Conservation (phyloP, 1,284 basidiomycete genomes). For the Meripilus lineatus region DNA sequence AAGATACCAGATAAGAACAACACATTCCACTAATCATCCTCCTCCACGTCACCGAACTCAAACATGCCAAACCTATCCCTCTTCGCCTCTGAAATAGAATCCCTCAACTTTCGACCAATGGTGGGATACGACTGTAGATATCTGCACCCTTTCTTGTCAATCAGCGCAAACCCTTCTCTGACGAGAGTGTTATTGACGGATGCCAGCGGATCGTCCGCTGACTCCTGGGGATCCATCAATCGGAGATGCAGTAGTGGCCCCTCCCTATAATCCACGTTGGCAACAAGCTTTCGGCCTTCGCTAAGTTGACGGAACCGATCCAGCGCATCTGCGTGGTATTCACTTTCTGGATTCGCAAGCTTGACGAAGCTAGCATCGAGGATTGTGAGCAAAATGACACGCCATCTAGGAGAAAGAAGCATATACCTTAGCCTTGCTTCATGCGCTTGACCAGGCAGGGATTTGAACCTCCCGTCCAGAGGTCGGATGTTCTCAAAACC, state of each 20-base stretch:
- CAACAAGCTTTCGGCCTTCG: constrained; percentile 86
- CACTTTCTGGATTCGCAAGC: constrained; percentile 70
- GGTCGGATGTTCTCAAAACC: constrained; percentile 75
- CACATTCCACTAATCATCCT: constrained; percentile 44
- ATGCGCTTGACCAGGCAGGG: constrained; percentile 79
- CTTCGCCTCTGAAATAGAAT: constrained; percentile 65
- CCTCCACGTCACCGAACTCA: constrained; percentile 82
- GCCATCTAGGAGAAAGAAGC: neutral
- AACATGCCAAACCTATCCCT: constrained; percentile 79
- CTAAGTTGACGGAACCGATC: constrained; percentile 81
- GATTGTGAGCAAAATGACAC: neutral
- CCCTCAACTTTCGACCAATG: constrained; percentile 62
- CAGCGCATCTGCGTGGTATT: constrained; percentile 81
- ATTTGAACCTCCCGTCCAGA: constrained; percentile 81
- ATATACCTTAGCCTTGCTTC: constrained; percentile 72
- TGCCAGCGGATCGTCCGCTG: constrained; percentile 64
- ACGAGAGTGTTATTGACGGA: constrained; percentile 84
- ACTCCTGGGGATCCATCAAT: constrained; percentile 80
- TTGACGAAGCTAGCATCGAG: constrained; percentile 71
- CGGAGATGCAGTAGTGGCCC: constrained; percentile 67
- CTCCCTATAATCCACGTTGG: constrained; percentile 85
- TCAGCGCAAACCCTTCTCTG: constrained; percentile 71
- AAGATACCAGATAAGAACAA: too few relatives aligned
- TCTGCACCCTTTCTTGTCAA: constrained; percentile 75
- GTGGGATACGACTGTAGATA: constrained; percentile 72